Evolutionary conservation across 75 land plant genomes (phyloP), one percentile per base, ranked within the genome.

Genomic region (Chamaecyparis obtusa): DNA sequence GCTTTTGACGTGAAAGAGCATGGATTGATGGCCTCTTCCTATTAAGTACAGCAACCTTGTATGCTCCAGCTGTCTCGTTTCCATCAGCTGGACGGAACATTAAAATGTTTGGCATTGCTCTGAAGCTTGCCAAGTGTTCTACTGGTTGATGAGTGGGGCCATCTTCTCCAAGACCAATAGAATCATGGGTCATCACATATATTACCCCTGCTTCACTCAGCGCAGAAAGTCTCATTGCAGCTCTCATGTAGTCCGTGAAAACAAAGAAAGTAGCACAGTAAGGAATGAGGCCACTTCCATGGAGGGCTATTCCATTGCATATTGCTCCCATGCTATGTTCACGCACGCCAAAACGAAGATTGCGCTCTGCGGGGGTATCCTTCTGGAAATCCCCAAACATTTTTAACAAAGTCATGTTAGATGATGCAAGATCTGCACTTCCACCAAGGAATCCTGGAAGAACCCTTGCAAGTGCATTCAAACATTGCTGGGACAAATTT

Each of bases 151-250:
- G 98, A 30, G 99, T 97, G 19, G 98, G 98, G 2, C 96, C 97
- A 85, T 95, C 98, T 87, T 96, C 97, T n/a, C 97, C 98, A 33
- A 97, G 92, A 30, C 97, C 97, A 86, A 95, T 95, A 0, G 97
- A 97, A 86, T 97, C 99, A 86, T 97, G 99, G 27, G 97, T 97
- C 95, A 95, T 94, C n/a, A 97, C 92, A 78, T 97, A 97, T 79
- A 97, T 94, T 30, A 96, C 96, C 11, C 99, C 94, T 10, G 96
- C 94, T 49, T 94, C 95, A 84, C 84, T 85, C 24, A 97, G 86
- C 19, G 99, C 96, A 10, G 97, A 96, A 51, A 97, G 85, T 48
- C 97, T 84, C 49, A 95, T 97, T 21, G 99, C 94, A 41, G 81
- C 92, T 56, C 94, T 88, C 96, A 97, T 93, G 91, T 97, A 95